Base-by-base conservation (phyloP, 208 protist species). In the Crithidia fasciculata region DNA sequence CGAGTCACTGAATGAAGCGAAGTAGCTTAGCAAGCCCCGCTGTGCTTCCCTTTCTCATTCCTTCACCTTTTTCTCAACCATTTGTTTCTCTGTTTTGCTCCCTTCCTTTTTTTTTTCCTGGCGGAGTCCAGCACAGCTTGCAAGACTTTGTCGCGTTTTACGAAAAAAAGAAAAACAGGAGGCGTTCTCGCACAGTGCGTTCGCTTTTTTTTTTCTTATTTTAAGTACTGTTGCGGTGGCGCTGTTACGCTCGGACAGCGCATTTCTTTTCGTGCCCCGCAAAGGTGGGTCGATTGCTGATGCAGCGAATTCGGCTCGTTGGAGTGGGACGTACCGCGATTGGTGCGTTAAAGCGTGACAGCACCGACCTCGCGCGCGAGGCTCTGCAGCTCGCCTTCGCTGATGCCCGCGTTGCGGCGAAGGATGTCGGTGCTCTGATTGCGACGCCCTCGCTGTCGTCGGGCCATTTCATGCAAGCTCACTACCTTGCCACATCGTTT, bases 381-480 rank as follows among this genome's bases (percentile, higher is more conserved):
- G 80, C 92, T 8, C 67, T 96, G 12, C 44, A 77, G n/a, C 57
- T 72, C 12, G 90, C 88, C 6, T 72, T 95, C 36, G 43, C 19
- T 0, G 74, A 91, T 59, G 85, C 87, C 1, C 80, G 85, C 57
- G 77, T 96, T 53, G 16, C 43, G 28, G 65, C 85, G 18, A 69
- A 71, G 8, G 81, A 95, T 50, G 43, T 97, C 5, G 86, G 83
- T 16, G 87, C 69, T 2, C 81, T 97, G 15, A 76, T 97, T n/a
- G 89, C 91, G 10, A 84, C 91, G 5, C 90, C 90, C 8, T 97
- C 90, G 6, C 72, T 97, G 15, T 84, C 90, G 13, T 79, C 86
- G 0, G 79, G 70, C 2, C 87, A 91, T 43, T 92, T 94, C 36
- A 94, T 94, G 89, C 80, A 85, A 52, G 86, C 87, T 5, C 89